Percentiles rank a stretch among this genome's conserved stretches.
These are phyloP conservation scores for Fraxinus cuspidata DNA, from an alignment of 257 asterid genomes.

Conservation along the genomic window DNA sequence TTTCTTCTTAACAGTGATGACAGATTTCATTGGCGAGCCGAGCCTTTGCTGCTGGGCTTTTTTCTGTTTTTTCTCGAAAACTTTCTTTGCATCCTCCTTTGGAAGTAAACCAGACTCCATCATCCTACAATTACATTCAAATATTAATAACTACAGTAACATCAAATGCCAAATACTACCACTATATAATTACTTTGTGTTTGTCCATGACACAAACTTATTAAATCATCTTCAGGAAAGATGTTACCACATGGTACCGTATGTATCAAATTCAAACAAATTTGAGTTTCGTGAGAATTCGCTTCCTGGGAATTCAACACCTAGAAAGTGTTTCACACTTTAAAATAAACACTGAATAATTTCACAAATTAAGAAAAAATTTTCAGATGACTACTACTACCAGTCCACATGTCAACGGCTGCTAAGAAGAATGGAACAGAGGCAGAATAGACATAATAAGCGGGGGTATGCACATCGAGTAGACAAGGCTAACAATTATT, in stretches of 20 bases:
- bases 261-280: background rate
- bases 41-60: constrained; percentile 60
- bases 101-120: constrained; percentile 94
- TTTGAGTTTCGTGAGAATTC: too few species aligned
- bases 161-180: background rate
- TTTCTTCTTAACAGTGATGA: constrained; percentile 55
- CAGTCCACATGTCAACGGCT: too few species aligned
- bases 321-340: too few species aligned
- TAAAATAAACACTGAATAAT: too few species aligned
- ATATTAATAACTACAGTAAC: background rate
- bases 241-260: too few species aligned
- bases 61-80: constrained; percentile 67
- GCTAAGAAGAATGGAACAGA: too few species aligned
- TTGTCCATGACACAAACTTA: background rate
- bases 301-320: too few species aligned
- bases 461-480: too few species aligned
- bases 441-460: too few species aligned
- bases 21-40: constrained; percentile 62
- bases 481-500: too few species aligned
- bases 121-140: constrained; percentile 59
- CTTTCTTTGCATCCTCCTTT: constrained; percentile 66
- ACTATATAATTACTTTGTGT: background rate
- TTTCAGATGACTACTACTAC: too few species aligned
- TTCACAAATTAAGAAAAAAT: too few species aligned
- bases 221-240: background rate